Conservation (phyloP, 805 yeast genomes). For the Candida germanica region DNA sequence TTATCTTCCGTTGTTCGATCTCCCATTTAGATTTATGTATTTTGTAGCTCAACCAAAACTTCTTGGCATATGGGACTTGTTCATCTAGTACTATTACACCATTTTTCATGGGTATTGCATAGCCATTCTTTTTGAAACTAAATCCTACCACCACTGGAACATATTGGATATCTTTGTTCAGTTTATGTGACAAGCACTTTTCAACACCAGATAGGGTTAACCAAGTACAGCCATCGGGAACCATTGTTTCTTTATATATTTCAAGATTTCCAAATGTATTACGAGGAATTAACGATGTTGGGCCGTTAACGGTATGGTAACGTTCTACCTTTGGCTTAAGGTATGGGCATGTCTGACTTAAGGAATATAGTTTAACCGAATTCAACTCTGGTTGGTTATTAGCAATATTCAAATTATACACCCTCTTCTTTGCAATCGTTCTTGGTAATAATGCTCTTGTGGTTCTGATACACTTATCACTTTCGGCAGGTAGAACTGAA, state of each 20-base stretch:
- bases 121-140: conserved; percentile 20
- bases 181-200: conserved; percentile 15
- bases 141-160: conserved; percentile 34
- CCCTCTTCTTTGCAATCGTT: conserved; percentile 20
- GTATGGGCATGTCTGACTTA: conserved; percentile 28
- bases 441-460: conserved; percentile 19
- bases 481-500: conserved; percentile 20
- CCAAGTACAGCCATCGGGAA: conserved; percentile 31
- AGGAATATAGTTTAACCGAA: conserved; percentile 21
- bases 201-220: conserved; percentile 21
- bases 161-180: conserved; percentile 15
- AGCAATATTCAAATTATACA: conserved; percentile 16
- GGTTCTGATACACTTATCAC: conserved; percentile 17
- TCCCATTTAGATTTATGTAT: conserved; percentile 9
- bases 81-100: conserved; percentile 26
- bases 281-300: conserved; percentile 17
- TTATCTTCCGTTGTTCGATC: neutral
- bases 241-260: conserved; percentile 25
- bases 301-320: neutral
- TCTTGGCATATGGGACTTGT: conserved; percentile 17
- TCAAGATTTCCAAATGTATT: conserved; percentile 33
- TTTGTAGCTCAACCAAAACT: conserved; percentile 24
- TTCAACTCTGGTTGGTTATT: conserved; percentile 19
- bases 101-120: conserved; percentile 24
- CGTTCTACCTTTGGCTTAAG: conserved; percentile 12